These are phyloP conservation scores for Metschnikowia gelsemii DNA, from an alignment of 805 yeast genomes.

Conservation along the genomic window DNA sequence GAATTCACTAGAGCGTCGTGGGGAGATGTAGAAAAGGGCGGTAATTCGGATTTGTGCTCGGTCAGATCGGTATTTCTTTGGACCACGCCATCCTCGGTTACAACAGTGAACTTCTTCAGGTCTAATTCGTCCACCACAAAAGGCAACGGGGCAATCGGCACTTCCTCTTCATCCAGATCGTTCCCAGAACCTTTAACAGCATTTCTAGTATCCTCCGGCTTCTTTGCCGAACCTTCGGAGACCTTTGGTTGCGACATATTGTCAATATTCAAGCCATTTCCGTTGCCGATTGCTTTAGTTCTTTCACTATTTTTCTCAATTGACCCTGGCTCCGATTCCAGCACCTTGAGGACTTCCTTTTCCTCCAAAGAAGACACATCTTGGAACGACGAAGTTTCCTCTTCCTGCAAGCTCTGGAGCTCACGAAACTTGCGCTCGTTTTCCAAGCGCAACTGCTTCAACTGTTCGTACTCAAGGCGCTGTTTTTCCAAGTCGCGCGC, in stretches of 20 bases:
- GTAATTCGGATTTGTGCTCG: too few species aligned
- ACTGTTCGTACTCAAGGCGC: slow-evolving; percentile 36
- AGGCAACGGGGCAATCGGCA: slow-evolving; percentile 21
- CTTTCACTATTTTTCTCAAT: too few species aligned
- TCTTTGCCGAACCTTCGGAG: too few species aligned
- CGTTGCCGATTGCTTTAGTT: too few species aligned
- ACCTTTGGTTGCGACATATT: too few species aligned
- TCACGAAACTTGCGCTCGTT: slow-evolving; percentile 28
- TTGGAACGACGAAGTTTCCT: slow-evolving; percentile 8
- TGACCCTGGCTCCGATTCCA: too few species aligned
- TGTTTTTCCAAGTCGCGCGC: slow-evolving; percentile 40
- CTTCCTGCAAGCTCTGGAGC: slow-evolving; percentile 19
- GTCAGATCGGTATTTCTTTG: too few species aligned
- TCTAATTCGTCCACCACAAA: slow-evolving; percentile 27
- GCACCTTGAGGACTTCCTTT: too few species aligned
- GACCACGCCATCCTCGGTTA: slow-evolving; percentile 1
- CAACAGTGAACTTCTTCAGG: slow-evolving; percentile 13
- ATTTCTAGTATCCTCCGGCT: too few species aligned
- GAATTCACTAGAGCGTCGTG: slow-evolving; percentile 11
- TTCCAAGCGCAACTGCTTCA: slow-evolving; percentile 28
- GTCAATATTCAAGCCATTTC: too few species aligned
- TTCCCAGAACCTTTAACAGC: too few species aligned
- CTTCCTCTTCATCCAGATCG: slow-evolving; percentile 27
- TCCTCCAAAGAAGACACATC: slow-evolving; percentile 4
- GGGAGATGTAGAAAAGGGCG: slow-evolving; percentile 8